Base-by-base conservation (phyloP, 495 filamentous ascomycete species). In the Podospora anserina region DNA sequence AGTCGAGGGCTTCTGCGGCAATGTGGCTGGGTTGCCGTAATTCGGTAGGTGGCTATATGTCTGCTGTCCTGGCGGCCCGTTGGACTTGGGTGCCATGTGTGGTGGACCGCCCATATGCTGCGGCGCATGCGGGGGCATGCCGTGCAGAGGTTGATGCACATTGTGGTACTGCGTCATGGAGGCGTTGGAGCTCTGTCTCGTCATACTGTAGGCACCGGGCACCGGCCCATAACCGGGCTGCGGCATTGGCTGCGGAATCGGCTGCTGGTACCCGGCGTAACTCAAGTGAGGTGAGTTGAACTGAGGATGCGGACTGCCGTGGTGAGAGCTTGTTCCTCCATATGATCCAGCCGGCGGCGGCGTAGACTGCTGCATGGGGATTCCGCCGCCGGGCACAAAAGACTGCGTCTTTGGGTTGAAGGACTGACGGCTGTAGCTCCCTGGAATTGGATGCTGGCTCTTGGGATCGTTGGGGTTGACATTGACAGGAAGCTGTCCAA, bases 351-450 rank as follows among this genome's bases (percentile, higher is more conserved):
- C 39, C 0, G 39, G 39, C 15, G 71, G 72, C 32, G 71, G 64
- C 15, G 72, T 67, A 16, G 77, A 70, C 59, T 74, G 70, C 66
- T 77, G 71, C 82, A 85, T 73, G 4, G 82, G 76, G 23, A 85
- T 82, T 19, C 79, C 75, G 70, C 72, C 82, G 11, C 85, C 83
- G 23, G 94, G 94, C 56, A 97, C 86, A 74, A 97, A 97, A 2
- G 92, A 88, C 68, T 93, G 90, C 13, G 91, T 97, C 78, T 96
- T 93, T 0, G 94, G 94, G 72, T 97, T 97, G 82, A 97, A 97
- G 23, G 90, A 86, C 73, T 92, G 90, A 26, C 92, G 83, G 74
- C 88, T 90, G 77, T 90, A 96, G 78, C 89, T 92, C 19, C 91
- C 92, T 16, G 92, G 91, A 56, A 96, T 85, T 32, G 91, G 89